phyloP scores from a whole-genome alignment of 2,329 filamentous ascomycete species.

The Aspergillus sp. region DNA sequence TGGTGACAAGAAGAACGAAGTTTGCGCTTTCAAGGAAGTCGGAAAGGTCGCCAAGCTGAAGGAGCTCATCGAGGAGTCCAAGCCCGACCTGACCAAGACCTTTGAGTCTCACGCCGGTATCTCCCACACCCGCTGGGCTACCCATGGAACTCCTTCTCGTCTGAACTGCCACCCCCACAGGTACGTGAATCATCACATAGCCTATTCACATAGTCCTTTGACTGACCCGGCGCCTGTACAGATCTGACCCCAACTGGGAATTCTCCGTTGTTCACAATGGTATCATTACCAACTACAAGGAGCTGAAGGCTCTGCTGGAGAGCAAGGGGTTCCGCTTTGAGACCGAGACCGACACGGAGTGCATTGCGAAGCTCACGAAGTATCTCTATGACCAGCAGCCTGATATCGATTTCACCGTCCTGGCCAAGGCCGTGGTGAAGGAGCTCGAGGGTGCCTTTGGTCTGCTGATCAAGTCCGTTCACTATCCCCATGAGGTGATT shows the following conservation, averaged over 20 bases:
- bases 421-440: constrained; percentile 96
- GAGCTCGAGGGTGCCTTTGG: constrained; percentile 98
- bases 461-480: constrained; percentile 94
- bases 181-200: constrained; percentile 53
- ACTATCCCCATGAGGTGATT: constrained; percentile 97
- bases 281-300: constrained; percentile 99
- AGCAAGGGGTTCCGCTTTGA: constrained; percentile 98
- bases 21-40: constrained; percentile 97
- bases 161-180: constrained; percentile 98
- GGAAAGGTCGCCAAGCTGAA: constrained; percentile 98
- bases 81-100: constrained; percentile 83
- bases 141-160: constrained; percentile 90
- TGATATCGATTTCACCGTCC: constrained; percentile 89
- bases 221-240: constrained; percentile 34
- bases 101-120: constrained; percentile 99
- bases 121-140: constrained; percentile 98
- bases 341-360: constrained; percentile 98
- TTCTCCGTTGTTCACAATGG: constrained; percentile 98
- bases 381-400: constrained; percentile 96
- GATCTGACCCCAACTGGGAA: constrained; percentile 92
- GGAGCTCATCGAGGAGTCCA: constrained; percentile 80
- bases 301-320: constrained; percentile 88
- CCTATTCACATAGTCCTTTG: neutral
- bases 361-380: constrained; percentile 97
- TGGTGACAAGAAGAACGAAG: constrained; percentile 98